Percentiles rank a stretch among this genome's conserved stretches.
phyloP scores from a whole-genome alignment of 75 land plant genomes.

The Larix kaempferi region DNA sequence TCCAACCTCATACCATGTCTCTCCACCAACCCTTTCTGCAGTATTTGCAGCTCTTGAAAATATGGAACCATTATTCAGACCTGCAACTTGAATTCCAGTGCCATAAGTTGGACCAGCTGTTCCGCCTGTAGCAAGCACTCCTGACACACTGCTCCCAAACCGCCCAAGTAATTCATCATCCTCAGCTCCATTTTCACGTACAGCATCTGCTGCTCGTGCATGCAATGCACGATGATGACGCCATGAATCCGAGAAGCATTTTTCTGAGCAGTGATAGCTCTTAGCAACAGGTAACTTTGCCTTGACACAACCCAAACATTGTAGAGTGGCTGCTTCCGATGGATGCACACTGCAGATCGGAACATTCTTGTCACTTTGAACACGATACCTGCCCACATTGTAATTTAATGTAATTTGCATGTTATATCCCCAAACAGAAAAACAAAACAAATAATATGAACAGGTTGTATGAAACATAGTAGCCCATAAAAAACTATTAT shows the following conservation, averaged over 20 bases:
- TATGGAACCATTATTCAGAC: too few species aligned
- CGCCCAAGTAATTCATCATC: constrained; percentile 21
- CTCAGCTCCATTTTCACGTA: constrained; percentile 27
- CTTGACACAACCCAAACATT: constrained; percentile 39
- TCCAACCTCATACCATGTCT: constrained; percentile 81
- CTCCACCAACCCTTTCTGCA: constrained; percentile 49
- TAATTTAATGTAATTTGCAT: too few species aligned
- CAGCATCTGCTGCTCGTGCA: constrained; percentile 20
- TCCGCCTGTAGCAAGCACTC: constrained; percentile 1
- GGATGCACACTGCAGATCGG: constrained; percentile 47
- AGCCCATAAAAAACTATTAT: too few species aligned
- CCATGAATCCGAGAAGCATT: constrained; percentile 49
- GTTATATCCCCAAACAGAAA: too few species aligned
- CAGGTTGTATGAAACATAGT: too few species aligned
- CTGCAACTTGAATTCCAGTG: too few species aligned
- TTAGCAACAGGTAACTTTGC: constrained; percentile 29
- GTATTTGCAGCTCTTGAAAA: constrained; percentile 14
- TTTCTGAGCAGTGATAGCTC: constrained; percentile 39
- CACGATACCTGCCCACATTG: constrained; percentile 25
- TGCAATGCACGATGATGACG: constrained; percentile 37
- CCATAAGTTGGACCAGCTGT: too few species aligned
- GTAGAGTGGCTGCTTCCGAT: constrained; percentile 35
- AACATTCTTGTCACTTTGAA: constrained; percentile 41
- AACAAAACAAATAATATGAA: too few species aligned
- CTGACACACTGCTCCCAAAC: constrained; percentile 26